Base-by-base conservation (phyloP, 1,284 basidiomycete species). In the Ceratobasidium sp. region DNA sequence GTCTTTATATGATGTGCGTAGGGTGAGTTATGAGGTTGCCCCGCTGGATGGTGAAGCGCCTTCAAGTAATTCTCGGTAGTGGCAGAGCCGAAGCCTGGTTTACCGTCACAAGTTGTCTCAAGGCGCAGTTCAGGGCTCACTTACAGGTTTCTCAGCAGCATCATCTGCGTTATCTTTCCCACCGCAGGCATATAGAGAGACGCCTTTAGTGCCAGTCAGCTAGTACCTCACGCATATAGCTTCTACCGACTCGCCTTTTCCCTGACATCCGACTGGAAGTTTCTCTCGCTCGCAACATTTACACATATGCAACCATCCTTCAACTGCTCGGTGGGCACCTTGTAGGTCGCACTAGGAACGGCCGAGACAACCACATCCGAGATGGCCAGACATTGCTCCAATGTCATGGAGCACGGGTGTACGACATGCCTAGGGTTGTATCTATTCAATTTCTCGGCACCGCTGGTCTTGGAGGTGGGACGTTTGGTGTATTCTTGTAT, bases 221-320 rank as follows among this genome's bases (percentile, higher is more conserved):
- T 38, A 57, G 35, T 73, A 15, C 72, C 55, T 75, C 74, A 50
- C 49, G 27, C 29, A 35, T 29, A 56, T 29, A 31, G 49, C 17
- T 20, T 47, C 34, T 38, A 53, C 3, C 56, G 49, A 74, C 82
- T 72, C 73, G 92, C 94, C 83, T 94, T 93, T 55, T 96, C 93
- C 73, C 94, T 85, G 20, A 98, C 91, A 77, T 97, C 91, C 71
- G 87, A 87, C 77, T 97, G 94, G 77, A 98, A 99, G 80, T 99
- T 99, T 83, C 96, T 98, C 76, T 97, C 95, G 3, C 92, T 90
- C 29, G 94, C 91, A 54, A 99, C 93, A 77, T 98, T 98, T 71
- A 98, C 81, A 75, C 94, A 96, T 0, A 96, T 82, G 73, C 94
- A 96, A 2, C 96, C 96, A 74, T 95, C 92, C 80, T 96, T 96